Conservation (phyloP, 495 filamentous ascomycete species). For the Aspergillus coremiiformis region DNA sequence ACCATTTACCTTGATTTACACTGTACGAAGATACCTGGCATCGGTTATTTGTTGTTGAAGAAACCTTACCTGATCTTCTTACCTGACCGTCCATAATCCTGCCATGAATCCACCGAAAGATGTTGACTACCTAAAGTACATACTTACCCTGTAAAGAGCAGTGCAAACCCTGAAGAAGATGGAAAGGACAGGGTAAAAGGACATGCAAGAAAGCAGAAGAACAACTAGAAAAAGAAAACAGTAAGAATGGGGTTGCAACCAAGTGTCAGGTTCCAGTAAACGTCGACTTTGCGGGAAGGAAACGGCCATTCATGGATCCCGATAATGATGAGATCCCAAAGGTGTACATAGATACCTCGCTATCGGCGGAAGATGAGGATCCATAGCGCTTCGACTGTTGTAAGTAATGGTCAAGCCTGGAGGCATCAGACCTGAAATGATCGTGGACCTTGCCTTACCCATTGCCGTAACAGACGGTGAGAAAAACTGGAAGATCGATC, state of each 20-base stretch:
- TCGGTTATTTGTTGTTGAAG: conserved; percentile 23
- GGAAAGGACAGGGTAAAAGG: conserved; percentile 16
- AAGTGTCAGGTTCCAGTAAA: conserved; percentile 3
- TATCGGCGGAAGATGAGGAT: conserved; percentile 1
- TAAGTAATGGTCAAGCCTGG: conserved; percentile 11
- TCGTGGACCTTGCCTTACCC: conserved; percentile 49
- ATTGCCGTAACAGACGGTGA: conserved; percentile 33
- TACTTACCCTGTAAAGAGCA: conserved; percentile 38
- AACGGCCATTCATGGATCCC: background rate
- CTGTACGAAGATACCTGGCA: conserved; percentile 27
- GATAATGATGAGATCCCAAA: background rate
- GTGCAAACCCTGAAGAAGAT: conserved; percentile 10
- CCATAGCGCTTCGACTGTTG: conserved; percentile 10
- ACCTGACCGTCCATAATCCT: conserved; percentile 38
- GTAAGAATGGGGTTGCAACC: conserved; percentile 3
- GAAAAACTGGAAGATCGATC: conserved; percentile 36
- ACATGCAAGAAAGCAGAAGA: conserved; percentile 15
- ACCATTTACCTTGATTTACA: conserved; percentile 24
- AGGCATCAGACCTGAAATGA: background rate
- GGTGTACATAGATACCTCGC: conserved; percentile 1
- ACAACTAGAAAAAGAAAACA: background rate
- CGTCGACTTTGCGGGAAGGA: conserved; percentile 1
- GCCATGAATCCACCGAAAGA: conserved; percentile 14
- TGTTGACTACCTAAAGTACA: conserved; percentile 40
- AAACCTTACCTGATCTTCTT: conserved; percentile 68